phyloP scores from a whole-genome alignment of 352 stramenopile species.

The Globisporangium paddicum region DNA sequence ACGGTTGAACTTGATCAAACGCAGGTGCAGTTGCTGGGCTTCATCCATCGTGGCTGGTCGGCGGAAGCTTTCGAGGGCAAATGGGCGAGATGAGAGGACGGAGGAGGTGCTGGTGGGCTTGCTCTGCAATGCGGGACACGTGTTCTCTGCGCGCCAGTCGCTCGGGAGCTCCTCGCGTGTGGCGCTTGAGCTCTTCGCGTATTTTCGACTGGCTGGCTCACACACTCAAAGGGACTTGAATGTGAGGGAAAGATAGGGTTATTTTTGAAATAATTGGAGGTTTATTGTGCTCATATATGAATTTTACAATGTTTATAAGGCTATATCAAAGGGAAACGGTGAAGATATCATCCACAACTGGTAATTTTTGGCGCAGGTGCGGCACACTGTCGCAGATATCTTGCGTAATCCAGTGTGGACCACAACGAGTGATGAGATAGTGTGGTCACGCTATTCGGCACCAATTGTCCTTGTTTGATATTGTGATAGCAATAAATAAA shows the following conservation, averaged over 20 bases:
- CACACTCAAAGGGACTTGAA: slow-evolving; percentile 1
- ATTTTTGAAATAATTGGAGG: neutral
- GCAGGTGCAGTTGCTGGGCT: slow-evolving; percentile 57
- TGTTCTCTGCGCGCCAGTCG: slow-evolving; percentile 9
- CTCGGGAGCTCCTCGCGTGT: neutral
- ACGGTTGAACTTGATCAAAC: slow-evolving; percentile 66
- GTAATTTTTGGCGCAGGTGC: neutral
- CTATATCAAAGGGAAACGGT: neutral
- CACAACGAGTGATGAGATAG: neutral
- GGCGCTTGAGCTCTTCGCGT: neutral
- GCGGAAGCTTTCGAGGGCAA: neutral
- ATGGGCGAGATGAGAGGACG: neutral
- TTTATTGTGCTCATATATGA: neutral
- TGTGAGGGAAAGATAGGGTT: neutral
- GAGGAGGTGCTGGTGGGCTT: neutral
- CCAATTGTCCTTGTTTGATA: too few species aligned
- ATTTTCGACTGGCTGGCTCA: slow-evolving; percentile 11
- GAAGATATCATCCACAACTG: neutral
- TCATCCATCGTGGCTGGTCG: slow-evolving; percentile 47
- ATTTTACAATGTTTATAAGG: neutral
- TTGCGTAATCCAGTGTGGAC: neutral
- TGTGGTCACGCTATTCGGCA: too few species aligned
- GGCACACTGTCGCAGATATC: neutral
- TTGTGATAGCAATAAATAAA: neutral
- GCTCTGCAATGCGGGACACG: neutral